phyloP scores from a whole-genome alignment of 306 rosid genomes.

The Quercus aquifolioides region DNA sequence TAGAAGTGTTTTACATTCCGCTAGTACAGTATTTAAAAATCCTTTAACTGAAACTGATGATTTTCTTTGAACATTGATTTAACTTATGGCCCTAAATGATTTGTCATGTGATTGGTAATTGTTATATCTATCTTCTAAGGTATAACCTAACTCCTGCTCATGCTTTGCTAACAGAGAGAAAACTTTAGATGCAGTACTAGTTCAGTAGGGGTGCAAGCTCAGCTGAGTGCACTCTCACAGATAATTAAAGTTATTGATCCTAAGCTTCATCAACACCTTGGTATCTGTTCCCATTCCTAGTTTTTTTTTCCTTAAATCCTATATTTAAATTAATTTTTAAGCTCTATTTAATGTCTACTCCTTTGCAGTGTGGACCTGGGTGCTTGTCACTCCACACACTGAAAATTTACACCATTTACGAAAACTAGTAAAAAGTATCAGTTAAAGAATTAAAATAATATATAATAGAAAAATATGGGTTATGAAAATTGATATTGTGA shows the following conservation, averaged over 20 bases:
- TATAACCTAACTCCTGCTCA: constrained; percentile 28
- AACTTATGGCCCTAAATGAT: not conserved
- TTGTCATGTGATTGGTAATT: constrained; percentile 1
- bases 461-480: not conserved
- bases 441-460: not conserved
- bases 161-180: constrained; percentile 66
- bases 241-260: constrained; percentile 85
- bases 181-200: constrained; percentile 71
- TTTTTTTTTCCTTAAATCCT: too few relatives aligned
- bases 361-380: not conserved
- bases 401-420: not conserved
- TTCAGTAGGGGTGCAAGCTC: constrained; percentile 93
- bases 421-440: not conserved
- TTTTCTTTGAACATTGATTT: constrained; percentile 2
- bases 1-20: not conserved
- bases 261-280: constrained; percentile 94
- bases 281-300: constrained; percentile 30
- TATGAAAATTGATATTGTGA: not conserved
- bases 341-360: not conserved
- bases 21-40: not conserved
- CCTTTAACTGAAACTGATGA: not conserved
- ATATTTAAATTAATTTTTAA: not conserved
- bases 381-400: not conserved
- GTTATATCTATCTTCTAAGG: constrained; percentile 12
- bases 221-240: constrained; percentile 86